A percentile compares a stretch with the other conserved stretches of the same genome.
These are phyloP conservation scores for Poa pratensis DNA, from an alignment of 176 grass and related monocot species.

Conservation along the genomic window DNA sequence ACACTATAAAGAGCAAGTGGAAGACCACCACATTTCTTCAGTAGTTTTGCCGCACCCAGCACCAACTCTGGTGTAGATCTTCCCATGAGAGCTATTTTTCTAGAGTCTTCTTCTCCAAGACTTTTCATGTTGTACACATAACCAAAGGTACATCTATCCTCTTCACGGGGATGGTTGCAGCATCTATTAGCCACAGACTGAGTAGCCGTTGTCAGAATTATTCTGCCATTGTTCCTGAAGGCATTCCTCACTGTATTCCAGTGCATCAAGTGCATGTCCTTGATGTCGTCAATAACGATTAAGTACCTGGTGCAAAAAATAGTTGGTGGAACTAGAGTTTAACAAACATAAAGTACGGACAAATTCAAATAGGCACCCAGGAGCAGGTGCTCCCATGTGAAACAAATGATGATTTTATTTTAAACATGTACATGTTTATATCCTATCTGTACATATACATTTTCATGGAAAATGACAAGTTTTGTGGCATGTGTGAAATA, in stretches of 20 bases:
- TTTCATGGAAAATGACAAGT: too few species aligned
- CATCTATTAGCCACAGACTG: not conserved
- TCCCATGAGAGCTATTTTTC: not conserved
- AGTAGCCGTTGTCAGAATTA: constrained; percentile 19
- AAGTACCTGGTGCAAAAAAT: not conserved
- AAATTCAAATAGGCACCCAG: too few species aligned
- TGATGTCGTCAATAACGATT: constrained; percentile 3
- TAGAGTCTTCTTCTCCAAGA: constrained; percentile 1
- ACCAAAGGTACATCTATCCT: constrained; percentile 1
- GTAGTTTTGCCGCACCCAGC: not conserved
- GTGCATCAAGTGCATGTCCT: not conserved
- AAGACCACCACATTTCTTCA: constrained; percentile 33
- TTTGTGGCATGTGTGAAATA: too few species aligned
- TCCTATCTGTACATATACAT: too few species aligned
- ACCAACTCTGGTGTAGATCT: not conserved
- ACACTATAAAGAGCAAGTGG: not conserved
- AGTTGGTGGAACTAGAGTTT: too few species aligned
- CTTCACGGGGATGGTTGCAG: not conserved
- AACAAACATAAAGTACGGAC: not conserved
- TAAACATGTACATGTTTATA: too few species aligned
- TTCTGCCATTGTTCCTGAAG: constrained; percentile 2
- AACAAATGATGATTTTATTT: too few species aligned
- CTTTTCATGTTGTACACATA: constrained; percentile 26
- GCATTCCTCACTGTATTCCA: not conserved
- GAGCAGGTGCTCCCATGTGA: too few species aligned